Evolutionary conservation across 352 stramenopile species (phyloP).

Genomic region (Thalassiosira pacifica): DNA sequence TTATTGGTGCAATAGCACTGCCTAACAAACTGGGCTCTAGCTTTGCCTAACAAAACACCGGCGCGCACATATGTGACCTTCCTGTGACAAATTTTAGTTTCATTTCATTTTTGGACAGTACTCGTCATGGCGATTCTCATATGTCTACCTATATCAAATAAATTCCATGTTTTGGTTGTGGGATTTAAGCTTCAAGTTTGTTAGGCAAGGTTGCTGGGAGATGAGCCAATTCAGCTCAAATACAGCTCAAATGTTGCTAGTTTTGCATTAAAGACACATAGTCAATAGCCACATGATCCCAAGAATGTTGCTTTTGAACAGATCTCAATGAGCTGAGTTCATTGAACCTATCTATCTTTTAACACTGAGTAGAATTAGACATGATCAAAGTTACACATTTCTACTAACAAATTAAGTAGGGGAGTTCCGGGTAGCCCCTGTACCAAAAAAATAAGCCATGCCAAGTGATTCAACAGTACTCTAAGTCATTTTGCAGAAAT

Average conservation of each 20-base stretch:
- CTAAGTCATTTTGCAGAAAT: no score
- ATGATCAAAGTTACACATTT: background rate
- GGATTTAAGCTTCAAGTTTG: constrained; percentile 36
- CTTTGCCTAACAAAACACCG: constrained; percentile 33
- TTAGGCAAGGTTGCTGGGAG: constrained; percentile 1
- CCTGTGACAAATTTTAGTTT: constrained; percentile 2
- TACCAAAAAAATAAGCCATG: no score
- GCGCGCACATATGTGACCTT: background rate
- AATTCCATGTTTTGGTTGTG: background rate
- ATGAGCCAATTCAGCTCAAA: constrained; percentile 3
- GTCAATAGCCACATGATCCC: background rate
- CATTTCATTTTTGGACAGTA: constrained; percentile 29
- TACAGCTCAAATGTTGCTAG: constrained; percentile 8
- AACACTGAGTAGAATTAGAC: background rate
- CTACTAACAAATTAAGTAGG: background rate
- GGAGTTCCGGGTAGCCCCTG: no score
- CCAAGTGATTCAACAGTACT: no score
- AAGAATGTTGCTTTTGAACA: constrained; percentile 30
- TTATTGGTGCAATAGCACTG: constrained; percentile 12
- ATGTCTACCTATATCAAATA: background rate
- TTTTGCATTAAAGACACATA: background rate
- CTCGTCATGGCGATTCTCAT: constrained; percentile 11
- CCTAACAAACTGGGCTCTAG: background rate
- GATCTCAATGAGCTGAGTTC: constrained; percentile 31
- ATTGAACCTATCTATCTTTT: constrained; percentile 11